phyloP scores from a whole-genome alignment of 768 basidiomycete species.

The Tricholoma flavovirens region DNA sequence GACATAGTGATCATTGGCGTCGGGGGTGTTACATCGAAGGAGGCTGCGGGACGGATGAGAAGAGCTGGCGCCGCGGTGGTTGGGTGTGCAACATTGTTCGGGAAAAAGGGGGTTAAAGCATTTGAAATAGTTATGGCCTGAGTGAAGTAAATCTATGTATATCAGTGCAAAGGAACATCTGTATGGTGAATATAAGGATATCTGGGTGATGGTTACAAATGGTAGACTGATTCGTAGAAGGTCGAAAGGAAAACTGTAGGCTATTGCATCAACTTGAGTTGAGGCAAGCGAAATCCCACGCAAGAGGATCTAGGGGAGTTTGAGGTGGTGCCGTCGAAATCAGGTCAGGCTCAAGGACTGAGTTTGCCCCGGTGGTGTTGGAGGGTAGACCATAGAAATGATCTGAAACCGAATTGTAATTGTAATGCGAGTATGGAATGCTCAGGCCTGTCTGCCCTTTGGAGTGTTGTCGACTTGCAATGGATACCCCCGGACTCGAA shows the following conservation, averaged over 20 bases:
- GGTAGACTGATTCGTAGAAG: neutral
- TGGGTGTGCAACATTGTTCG: conserved; percentile 50
- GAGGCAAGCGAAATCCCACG: conserved; percentile 11
- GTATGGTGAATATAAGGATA: conserved; percentile 12
- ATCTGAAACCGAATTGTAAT: neutral
- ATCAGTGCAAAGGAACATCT: neutral
- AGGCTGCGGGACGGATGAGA: conserved; percentile 62
- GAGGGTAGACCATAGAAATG: neutral
- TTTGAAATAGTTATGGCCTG: conserved; percentile 36
- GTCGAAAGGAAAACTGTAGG: neutral
- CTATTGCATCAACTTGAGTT: neutral
- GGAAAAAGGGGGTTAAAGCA: conserved; percentile 47
- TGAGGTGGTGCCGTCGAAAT: neutral
- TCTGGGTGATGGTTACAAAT: conserved; percentile 11
- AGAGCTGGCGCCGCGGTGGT: conserved; percentile 69
- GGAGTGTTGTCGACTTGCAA: neutral
- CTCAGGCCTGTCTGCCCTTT: neutral
- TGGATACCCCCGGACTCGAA: neutral
- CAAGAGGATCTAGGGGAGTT: conserved; percentile 6
- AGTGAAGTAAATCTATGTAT: neutral
- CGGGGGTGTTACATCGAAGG: conserved; percentile 70
- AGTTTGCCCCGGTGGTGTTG: neutral
- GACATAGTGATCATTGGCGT: conserved; percentile 66
- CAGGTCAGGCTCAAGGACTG: neutral
- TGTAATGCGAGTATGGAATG: neutral